These are phyloP conservation scores for Umbelopsis sp. DNA, from an alignment of 192 early-diverging fungal species.

Conservation along the genomic window DNA sequence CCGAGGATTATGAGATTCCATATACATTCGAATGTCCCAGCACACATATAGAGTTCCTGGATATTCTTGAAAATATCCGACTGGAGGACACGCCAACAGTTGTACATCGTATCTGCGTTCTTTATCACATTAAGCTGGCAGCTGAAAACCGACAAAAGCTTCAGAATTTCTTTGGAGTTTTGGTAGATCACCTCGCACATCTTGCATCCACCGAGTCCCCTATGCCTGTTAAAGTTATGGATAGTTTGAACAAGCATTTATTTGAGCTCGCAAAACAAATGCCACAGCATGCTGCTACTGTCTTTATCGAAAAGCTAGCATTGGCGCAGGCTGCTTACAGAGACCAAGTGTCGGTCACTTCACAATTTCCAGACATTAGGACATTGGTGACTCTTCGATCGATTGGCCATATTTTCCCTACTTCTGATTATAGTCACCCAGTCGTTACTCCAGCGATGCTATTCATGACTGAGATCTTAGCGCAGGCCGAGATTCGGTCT, in stretches of 20 bases:
- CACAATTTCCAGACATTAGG: slow-evolving; percentile 52
- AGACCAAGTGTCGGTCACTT: slow-evolving; percentile 19
- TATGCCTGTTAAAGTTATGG: slow-evolving; percentile 49
- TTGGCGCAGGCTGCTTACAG: slow-evolving; percentile 51
- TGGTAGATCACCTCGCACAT: slow-evolving; percentile 73
- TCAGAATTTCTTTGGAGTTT: slow-evolving; percentile 58
- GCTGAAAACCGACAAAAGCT: slow-evolving; percentile 83
- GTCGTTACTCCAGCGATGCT: slow-evolving; percentile 86
- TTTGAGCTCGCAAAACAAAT: slow-evolving; percentile 66
- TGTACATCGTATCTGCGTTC: slow-evolving; percentile 78
- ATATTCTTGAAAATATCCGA: slow-evolving; percentile 62
- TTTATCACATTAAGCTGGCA: slow-evolving; percentile 83
- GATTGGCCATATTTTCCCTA: slow-evolving; percentile 81
- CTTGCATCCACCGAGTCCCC: slow-evolving; percentile 61
- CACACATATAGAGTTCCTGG: slow-evolving; percentile 69
- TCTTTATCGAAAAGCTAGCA: slow-evolving; percentile 56
- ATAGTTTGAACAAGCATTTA: slow-evolving; percentile 62
- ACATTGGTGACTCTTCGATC: slow-evolving; percentile 70
- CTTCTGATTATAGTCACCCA: slow-evolving; percentile 89
- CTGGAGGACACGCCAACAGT: slow-evolving; percentile 74
- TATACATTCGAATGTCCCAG: slow-evolving; percentile 86
- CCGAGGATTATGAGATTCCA: slow-evolving; percentile 59
- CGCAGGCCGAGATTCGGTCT: slow-evolving; percentile 60
- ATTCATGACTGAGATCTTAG: slow-evolving; percentile 78
- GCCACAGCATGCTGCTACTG: slow-evolving; percentile 58